These are phyloP conservation scores for Rusavskia elegans DNA, from an alignment of 495 filamentous ascomycete species.

Conservation along the genomic window DNA sequence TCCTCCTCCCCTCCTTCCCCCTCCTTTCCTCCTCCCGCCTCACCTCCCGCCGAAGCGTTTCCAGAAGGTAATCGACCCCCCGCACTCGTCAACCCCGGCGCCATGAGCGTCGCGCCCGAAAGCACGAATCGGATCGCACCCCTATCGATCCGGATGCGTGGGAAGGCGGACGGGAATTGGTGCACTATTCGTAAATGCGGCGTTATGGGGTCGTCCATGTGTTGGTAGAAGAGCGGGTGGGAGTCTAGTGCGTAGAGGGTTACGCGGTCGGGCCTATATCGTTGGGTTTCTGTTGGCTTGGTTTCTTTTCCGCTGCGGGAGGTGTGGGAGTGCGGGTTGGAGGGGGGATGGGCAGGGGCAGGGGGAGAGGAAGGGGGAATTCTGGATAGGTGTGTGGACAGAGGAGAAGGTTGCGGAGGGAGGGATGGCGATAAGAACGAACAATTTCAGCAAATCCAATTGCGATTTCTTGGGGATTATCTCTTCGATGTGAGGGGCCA, in stretches of 20 bases:
- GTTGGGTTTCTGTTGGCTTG: too few relatives aligned
- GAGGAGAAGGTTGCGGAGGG: too few relatives aligned
- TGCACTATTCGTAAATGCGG: constrained; percentile 72
- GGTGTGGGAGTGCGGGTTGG: neutral
- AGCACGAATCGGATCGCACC: constrained; percentile 96
- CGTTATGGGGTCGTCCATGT: constrained; percentile 58
- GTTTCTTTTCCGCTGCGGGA: neutral
- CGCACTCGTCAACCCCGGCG: constrained; percentile 68
- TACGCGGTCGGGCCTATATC: constrained; percentile 56
- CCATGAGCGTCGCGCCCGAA: constrained; percentile 86
- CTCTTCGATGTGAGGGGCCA: constrained; percentile 81
- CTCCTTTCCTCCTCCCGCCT: constrained; percentile 39
- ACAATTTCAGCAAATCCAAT: constrained; percentile 78
- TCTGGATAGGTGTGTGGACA: too few relatives aligned
- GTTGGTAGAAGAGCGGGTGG: constrained; percentile 78
- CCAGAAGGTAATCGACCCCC: constrained; percentile 61
- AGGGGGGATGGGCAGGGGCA: neutral
- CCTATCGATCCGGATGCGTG: constrained; percentile 58
- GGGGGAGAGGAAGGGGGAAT: neutral
- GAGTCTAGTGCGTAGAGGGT: constrained; percentile 70
- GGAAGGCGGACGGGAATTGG: constrained; percentile 32
- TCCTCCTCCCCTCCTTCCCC: constrained; percentile 48
- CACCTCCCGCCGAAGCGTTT: constrained; percentile 46
- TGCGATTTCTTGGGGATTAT: constrained; percentile 93
- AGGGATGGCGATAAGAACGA: constrained; percentile 6